phyloP scores from a whole-genome alignment of 495 filamentous ascomycete species.

The Lasiosphaeria ovina region DNA sequence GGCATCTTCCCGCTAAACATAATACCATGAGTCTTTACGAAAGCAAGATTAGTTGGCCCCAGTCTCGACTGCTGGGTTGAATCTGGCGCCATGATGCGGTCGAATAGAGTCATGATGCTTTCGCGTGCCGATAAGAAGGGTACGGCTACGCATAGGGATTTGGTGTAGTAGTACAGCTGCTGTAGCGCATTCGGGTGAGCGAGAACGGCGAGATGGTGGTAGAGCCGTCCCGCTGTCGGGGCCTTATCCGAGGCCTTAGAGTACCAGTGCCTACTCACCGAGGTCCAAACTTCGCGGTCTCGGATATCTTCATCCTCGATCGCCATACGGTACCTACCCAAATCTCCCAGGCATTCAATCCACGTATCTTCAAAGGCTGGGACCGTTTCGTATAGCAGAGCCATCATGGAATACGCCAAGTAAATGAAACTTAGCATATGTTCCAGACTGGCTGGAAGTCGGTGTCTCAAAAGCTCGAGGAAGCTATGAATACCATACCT shows the following conservation, averaged over 20 bases:
- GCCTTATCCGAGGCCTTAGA: slow-evolving; percentile 69
- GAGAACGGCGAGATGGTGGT: slow-evolving; percentile 82
- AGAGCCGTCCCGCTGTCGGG: slow-evolving; percentile 69
- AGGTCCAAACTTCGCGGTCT: slow-evolving; percentile 76
- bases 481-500: slow-evolving; percentile 61
- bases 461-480: slow-evolving; percentile 67
- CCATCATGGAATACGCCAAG: slow-evolving; percentile 76
- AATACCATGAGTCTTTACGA: slow-evolving; percentile 61
- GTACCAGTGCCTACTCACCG: slow-evolving; percentile 78
- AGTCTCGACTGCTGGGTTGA: slow-evolving; percentile 18
- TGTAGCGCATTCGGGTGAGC: slow-evolving; percentile 70
- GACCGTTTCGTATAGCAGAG: slow-evolving; percentile 70
- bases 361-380: slow-evolving; percentile 74
- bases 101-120: slow-evolving; percentile 69
- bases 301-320: slow-evolving; percentile 69
- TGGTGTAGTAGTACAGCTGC: slow-evolving; percentile 71
- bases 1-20: background rate
- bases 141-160: slow-evolving; percentile 46
- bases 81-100: slow-evolving; percentile 54
- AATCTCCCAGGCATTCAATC: slow-evolving; percentile 75
- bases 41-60: slow-evolving; percentile 41
- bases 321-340: slow-evolving; percentile 58
- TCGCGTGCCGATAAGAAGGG: slow-evolving; percentile 64
- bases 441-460: slow-evolving; percentile 65
- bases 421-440: slow-evolving; percentile 81